Base-by-base conservation (phyloP, 2,329 filamentous ascomycete species). In the Cladosporium sp. region DNA sequence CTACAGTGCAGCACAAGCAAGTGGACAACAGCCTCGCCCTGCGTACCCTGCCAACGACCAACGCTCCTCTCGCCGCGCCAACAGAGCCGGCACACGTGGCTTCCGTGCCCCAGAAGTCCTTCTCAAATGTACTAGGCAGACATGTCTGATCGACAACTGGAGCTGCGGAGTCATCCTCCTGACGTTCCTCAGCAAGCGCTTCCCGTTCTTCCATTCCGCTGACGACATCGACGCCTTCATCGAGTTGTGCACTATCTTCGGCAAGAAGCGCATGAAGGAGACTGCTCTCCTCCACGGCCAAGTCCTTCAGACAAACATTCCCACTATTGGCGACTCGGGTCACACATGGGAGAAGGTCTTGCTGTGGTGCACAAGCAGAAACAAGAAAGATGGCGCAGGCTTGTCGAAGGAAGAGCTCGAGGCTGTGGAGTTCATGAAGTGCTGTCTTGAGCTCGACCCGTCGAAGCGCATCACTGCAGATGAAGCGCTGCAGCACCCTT, bases 181-280 rank as follows among this genome's bases (percentile, higher is more conserved):
- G n/a, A 99, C 95, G 0, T 90, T 99, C 69, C 83, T 99, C 16
- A 94, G 91, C 49, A 90, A 91, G 65, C 89, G 95, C 4, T 99
- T 99, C 73, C 95, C 95, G 1, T 99, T 99, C 80, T 99, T 99
- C 84, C 97, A 99, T 80, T 96, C 92, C 55, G 90, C 93, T n/a
- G 95, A 99, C 77, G 95, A 99, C 73, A 91, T 99, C 57, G 95
- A 99, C 75, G 95, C 95, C 61, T 90, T 97, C 85, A 94, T 99
- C 71, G 95, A 99, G 78, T 96, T 99, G 70, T 91, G 93, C 40
- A 96, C 92, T 66, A 96, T 99, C 67, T 97, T 98, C 76, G 95
- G 95, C 59, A 85, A 85, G 50, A 89, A 86, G 75, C 88, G 89
- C 66, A 98, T 99, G 94, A 91, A 90, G 74, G 83, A 86, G 37